Evolutionary conservation across 257 asterid genomes (phyloP), one percentile per base, ranked within the genome.

Genomic region (Schizonepeta tenuifolia): DNA sequence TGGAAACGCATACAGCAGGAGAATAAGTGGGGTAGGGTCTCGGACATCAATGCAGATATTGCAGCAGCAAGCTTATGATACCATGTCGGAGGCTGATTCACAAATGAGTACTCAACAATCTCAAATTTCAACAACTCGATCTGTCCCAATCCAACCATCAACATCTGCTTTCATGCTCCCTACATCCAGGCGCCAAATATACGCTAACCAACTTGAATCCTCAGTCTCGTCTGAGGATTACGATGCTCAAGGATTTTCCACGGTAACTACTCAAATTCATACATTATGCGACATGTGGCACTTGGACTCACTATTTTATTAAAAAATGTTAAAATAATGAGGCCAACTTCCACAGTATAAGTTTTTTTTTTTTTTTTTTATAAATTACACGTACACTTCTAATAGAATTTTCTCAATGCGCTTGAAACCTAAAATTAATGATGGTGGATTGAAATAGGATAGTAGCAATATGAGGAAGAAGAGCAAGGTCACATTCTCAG

Each of bases 31-130:
- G 8, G 46, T 82, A 0, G 26, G 26, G 83, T 77, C 87, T 10
- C 74, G 87, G 71, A 67, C 82, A 53, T 79, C 91, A 15, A 14
- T 68, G 77, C 83, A 87, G 69, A 28, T 28, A 24, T 3, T 28
- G 33, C 33, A 28, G 7, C 36, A 31, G 36, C 75, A 76, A 63
- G 65, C 87, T 5, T 82, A 82, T 5, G 98, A 95, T 33, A 88
- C 99, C 0, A 66, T 83, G 55, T 92, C 98, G 0, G 92, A 90
- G 75, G 88, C 92, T 58, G 3, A 28, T 28, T 92, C 99, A 67
- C 92, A 84, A 60, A 65, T 72, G 81, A 86, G 94, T 0, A 87
- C 96, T 0, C 79, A 80, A 41, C 88, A 82, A 78, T 88, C 96
- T 43, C 86, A 74, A 3, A 83, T 40, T 7, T 88, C 90, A 49